These are phyloP conservation scores for Diplodia intermedia DNA, from an alignment of 2,329 filamentous ascomycete species.

Conservation along the genomic window DNA sequence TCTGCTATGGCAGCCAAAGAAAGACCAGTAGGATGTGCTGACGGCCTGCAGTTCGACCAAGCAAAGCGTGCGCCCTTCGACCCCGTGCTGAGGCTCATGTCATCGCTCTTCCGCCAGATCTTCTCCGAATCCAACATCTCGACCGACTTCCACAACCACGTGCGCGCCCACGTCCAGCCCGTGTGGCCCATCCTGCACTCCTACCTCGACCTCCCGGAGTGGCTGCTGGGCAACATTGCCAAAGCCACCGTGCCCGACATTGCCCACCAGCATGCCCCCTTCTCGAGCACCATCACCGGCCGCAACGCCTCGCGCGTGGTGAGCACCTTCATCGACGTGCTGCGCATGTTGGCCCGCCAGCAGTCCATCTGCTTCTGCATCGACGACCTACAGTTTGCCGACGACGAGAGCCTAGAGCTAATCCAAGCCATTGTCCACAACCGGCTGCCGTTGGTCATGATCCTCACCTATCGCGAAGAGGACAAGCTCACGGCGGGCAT, in stretches of 20 bases:
- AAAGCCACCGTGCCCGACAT: constrained; percentile 39
- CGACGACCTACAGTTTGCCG: constrained; percentile 90
- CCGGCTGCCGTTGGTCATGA: constrained; percentile 80
- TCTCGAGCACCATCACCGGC: constrained; percentile 4
- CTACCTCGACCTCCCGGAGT: constrained; percentile 71
- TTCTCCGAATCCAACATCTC: constrained; percentile 69
- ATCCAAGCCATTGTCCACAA: constrained; percentile 80
- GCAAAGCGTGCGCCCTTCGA: constrained; percentile 67
- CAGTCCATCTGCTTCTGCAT: constrained; percentile 89
- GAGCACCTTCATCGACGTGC: constrained; percentile 85
- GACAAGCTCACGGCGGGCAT: constrained; percentile 48
- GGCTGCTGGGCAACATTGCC: constrained; percentile 54
- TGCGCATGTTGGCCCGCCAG: constrained; percentile 79
- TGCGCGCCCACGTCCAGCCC: constrained; percentile 62
- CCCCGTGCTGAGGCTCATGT: constrained; percentile 65
- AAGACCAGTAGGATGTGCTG: background rate
- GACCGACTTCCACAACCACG: constrained; percentile 66
- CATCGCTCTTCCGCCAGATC: constrained; percentile 67
- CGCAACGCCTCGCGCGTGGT: constrained; percentile 65
- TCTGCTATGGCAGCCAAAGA: too few relatives aligned
- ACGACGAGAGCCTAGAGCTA: constrained; percentile 84
- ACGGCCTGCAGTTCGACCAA: constrained; percentile 57
- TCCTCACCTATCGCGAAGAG: constrained; percentile 68
- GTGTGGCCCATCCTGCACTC: constrained; percentile 64
- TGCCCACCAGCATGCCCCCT: constrained; percentile 36